phyloP scores from a whole-genome alignment of 208 protist genomes.

The Tritrichomonas musculus region DNA sequence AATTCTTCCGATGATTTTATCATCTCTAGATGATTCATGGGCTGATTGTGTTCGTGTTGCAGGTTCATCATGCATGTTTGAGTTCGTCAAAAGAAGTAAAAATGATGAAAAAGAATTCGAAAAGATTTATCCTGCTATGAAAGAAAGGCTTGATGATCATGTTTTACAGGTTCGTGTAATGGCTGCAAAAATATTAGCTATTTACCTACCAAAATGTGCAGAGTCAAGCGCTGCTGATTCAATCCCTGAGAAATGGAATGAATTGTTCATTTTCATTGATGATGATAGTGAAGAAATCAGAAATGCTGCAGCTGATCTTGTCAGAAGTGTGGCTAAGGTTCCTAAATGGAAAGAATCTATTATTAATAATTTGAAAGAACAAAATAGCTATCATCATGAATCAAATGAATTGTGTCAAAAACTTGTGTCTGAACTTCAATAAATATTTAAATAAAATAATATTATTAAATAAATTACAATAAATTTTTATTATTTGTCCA shows the following conservation, averaged over 20 bases:
- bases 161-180: background rate
- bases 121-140: background rate
- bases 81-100: background rate
- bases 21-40: constrained; percentile 15
- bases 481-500: too few species aligned
- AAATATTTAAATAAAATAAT: too few species aligned
- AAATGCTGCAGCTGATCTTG: background rate
- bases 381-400: too few species aligned
- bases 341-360: background rate
- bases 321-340: background rate
- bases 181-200: background rate
- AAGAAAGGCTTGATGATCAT: background rate
- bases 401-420: too few species aligned
- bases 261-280: constrained; percentile 14
- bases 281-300: background rate
- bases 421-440: too few species aligned
- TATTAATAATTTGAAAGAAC: background rate
- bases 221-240: background rate
- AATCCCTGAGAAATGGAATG: background rate
- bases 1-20: background rate
- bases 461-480: too few species aligned
- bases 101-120: background rate
- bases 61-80: background rate
- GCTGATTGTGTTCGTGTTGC: background rate
- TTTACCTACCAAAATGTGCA: background rate